Base-by-base conservation (phyloP, 371 early-diverging fungal genomes). In the Mucor saturninus region DNA sequence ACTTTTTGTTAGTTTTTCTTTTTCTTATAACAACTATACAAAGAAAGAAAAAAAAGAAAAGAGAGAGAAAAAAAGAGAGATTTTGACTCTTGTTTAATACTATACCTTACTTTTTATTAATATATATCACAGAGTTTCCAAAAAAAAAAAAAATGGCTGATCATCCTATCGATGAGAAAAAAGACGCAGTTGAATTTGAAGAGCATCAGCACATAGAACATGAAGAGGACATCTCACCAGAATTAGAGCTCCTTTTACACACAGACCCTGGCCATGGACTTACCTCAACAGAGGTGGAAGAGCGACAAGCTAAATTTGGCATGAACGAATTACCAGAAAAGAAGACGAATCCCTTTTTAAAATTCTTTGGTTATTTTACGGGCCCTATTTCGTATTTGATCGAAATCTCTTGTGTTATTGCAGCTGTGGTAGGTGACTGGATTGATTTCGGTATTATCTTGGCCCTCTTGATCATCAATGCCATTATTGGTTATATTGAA, bases 331-430 rank as follows among this genome's bases (percentile, higher is more conserved):
- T 95, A 35, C 83, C 91, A 5, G 96, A 95, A 69, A 83, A 85
- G 65, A 92, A 90, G 76, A 85, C 83, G 39, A 93, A 90, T 72
- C 91, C 91, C 9, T 55, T 93, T 57, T 76, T 94, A 64, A 94
- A 95, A 75, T 93, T 96, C 74, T 79, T 95, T 35, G 69, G 83
- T n/a, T 96, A 93, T 81, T 96, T 96, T 64, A 86, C 85, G 2
- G 95, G 94, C 39, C 84, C 95, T 48, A 94, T 94, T 61, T 89
- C 93, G 35, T 90, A 86, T 72, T 80, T 95, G 59, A 89, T 94
- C 52, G 93, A 93, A 71, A 74, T 89, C 35, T 85, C 90, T 8
- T 86, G 82, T 73, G 80, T 94, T 69, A 77, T 87, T 64, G 84
- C 88, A 14, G 89, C 84, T 51, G 72, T 89, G 1, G 77, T 88